phyloP scores from a whole-genome alignment of 2,329 filamentous ascomycete species.

The Colletotrichum tropicale region DNA sequence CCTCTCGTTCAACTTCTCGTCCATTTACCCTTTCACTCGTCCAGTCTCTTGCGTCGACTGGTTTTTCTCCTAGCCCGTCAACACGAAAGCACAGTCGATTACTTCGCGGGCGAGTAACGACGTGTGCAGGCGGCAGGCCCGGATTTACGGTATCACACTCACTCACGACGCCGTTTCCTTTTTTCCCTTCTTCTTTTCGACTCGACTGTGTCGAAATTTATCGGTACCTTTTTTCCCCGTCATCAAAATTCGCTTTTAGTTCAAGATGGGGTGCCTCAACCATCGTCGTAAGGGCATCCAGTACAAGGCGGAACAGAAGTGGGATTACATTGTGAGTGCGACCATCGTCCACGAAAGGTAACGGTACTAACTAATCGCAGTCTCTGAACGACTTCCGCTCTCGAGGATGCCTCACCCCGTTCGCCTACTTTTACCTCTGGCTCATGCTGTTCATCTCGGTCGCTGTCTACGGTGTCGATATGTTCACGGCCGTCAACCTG shows the following conservation, averaged over 20 bases:
- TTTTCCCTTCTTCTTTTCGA: not conserved
- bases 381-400: constrained; percentile 80
- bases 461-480: constrained; percentile 88
- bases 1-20: constrained; percentile 7
- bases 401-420: constrained; percentile 73
- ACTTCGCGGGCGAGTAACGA: constrained; percentile 57
- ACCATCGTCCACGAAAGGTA: not conserved
- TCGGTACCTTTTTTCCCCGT: not conserved
- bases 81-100: constrained; percentile 41
- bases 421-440: constrained; percentile 88
- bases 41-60: constrained; percentile 12
- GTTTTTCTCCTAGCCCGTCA: constrained; percentile 21
- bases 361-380: constrained; percentile 23
- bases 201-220: constrained; percentile 13
- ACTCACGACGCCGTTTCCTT: not conserved
- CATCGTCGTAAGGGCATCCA: constrained; percentile 65
- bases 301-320: constrained; percentile 84
- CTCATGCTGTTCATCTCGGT: constrained; percentile 79
- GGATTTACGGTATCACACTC: constrained; percentile 19
- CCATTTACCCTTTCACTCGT: not conserved
- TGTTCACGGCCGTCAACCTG: constrained; percentile 90
- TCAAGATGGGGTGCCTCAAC: constrained; percentile 70
- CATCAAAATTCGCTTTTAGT: not conserved
- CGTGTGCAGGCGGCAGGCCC: constrained; percentile 48
- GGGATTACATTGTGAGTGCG: constrained; percentile 83